These are phyloP conservation scores for Glarea lozoyensis DNA, from an alignment of 495 filamentous ascomycete species.

Conservation along the genomic window DNA sequence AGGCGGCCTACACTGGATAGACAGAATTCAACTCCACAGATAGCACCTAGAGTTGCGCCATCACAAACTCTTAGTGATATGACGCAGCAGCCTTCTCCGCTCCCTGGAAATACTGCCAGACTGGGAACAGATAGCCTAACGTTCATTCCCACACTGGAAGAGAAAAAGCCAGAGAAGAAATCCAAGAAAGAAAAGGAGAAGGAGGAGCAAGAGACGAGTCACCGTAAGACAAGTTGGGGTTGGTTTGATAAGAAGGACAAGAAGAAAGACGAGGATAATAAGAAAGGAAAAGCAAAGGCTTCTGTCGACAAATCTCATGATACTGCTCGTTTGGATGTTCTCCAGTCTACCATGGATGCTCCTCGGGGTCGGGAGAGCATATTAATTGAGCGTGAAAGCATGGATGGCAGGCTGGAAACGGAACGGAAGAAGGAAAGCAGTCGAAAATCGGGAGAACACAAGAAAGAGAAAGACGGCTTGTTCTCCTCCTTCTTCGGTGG, in stretches of 20 bases:
- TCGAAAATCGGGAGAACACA: conserved; percentile 65
- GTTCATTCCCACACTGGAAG: conserved; percentile 75
- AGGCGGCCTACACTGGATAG: conserved; percentile 33
- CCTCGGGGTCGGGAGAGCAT: conserved; percentile 73
- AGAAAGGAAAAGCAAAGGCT: conserved; percentile 44
- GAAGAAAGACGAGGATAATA: conserved; percentile 42
- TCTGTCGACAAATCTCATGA: conserved; percentile 54
- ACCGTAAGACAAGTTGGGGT: conserved; percentile 75
- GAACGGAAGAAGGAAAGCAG: conserved; percentile 75
- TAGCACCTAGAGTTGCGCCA: conserved; percentile 5
- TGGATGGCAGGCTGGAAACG: conserved; percentile 66
- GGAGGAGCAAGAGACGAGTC: conserved; percentile 29
- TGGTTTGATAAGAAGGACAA: conserved; percentile 42
- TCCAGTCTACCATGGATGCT: conserved; percentile 71
- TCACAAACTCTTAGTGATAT: conserved; percentile 50
- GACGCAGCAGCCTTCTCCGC: conserved; percentile 46
- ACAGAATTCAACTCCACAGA: conserved; percentile 12
- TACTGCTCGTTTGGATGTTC: conserved; percentile 68
- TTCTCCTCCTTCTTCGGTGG: conserved; percentile 89
- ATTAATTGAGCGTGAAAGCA: conserved; percentile 64
- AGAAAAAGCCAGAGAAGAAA: conserved; percentile 58
- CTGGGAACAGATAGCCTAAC: conserved; percentile 74
- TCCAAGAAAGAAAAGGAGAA: conserved; percentile 53
- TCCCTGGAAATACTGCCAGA: conserved; percentile 62
- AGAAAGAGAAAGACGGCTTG: conserved; percentile 81